Base-by-base conservation (phyloP, 495 filamentous ascomycete species). In the Coniosporium apollinis region DNA sequence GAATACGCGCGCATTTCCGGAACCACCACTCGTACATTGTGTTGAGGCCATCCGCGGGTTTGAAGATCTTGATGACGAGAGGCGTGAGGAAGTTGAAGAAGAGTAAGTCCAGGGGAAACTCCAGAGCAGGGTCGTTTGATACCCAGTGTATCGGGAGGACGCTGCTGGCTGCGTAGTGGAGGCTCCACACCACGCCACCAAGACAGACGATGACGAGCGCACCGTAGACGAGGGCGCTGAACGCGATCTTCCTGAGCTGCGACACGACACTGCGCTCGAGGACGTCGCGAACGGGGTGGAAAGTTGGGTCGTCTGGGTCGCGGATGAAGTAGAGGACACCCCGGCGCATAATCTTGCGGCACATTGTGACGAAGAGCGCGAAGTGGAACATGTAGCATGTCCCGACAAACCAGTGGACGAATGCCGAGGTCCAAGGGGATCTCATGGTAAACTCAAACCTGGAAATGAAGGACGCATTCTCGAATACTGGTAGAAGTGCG, bases 321-420 rank as follows among this genome's bases (percentile, higher is more conserved):
- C 89, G 79, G 46, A 99, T 96, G 57, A 99, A 99, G 61, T 94
- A 94, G 36, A 99, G 67, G 30, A 96, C 89, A 26, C 89, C 89
- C 33, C 65, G 77, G 41, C 89, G 72, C 76, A 99, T 77, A 34
- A 96, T 93, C 61, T 94, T 94, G 33, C 89, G 75, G 57, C 89
- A 99, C 89, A 99, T 96, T 28, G 86, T 85, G 29, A 99, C 89
- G 52, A 99, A 99, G 10, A 96, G 65, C 15, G 89, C 89, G 52
- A 99, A 99, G 52, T 99, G 89, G 56, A 99, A 99, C 89, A 99
- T 99, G 57, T 99, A 99, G 43, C 85, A 93, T 4, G 89, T 99
- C 15, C 89, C 89, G 32, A 93, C 74, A 52, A 99, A 99, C 89
- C 89, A 99, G 55, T 99, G 89, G 16, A 96, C 78, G 50, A 99